A percentile compares a stretch with the other conserved stretches of the same genome.
phyloP scores from a whole-genome alignment of 78 protist species.

The Mantamonas sphyraenae region DNA sequence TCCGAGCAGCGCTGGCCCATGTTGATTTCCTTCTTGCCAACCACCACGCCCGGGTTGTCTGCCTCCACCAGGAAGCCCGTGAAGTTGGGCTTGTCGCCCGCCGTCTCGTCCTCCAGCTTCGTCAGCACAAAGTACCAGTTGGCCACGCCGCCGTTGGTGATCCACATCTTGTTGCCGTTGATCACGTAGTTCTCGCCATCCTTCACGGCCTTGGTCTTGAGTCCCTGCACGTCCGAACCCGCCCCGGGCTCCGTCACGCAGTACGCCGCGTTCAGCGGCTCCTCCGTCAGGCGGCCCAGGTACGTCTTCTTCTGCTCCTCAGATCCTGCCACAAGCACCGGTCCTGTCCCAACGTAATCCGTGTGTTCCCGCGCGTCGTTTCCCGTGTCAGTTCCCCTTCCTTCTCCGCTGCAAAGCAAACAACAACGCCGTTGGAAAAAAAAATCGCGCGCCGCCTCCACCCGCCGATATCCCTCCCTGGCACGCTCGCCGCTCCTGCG shows the following conservation, averaged over 20 bases:
- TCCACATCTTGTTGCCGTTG: constrained; percentile 64
- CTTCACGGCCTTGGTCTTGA: constrained; percentile 41
- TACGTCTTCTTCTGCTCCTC: constrained; percentile 42
- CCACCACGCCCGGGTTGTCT: constrained; percentile 35
- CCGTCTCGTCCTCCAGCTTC: constrained; percentile 3
- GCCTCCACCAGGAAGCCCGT: constrained; percentile 63
- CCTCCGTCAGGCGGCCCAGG: constrained; percentile 40
- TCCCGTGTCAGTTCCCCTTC: no score
- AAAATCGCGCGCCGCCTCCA: no score
- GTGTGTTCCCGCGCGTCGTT: no score
- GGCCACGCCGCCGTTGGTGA: constrained; percentile 64
- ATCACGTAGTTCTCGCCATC: constrained; percentile 37
- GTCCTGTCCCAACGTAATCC: no score
- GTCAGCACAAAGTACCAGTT: constrained; percentile 39
- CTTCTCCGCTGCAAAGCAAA: no score
- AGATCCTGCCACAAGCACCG: constrained; percentile 29
- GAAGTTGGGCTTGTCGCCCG: constrained; percentile 18
- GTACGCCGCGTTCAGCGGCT: constrained; percentile 26
- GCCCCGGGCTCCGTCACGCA: constrained; percentile 69
- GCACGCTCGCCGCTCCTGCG: no score
- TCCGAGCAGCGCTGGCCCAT: constrained; percentile 61
- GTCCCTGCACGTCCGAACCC: constrained; percentile 68
- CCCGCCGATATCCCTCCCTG: no score
- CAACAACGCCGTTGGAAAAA: no score
- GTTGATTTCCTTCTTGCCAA: constrained; percentile 53